Evolutionary conservation across 2,329 filamentous ascomycete species (phyloP).

Genomic region (Phialophora verrucosa): DNA sequence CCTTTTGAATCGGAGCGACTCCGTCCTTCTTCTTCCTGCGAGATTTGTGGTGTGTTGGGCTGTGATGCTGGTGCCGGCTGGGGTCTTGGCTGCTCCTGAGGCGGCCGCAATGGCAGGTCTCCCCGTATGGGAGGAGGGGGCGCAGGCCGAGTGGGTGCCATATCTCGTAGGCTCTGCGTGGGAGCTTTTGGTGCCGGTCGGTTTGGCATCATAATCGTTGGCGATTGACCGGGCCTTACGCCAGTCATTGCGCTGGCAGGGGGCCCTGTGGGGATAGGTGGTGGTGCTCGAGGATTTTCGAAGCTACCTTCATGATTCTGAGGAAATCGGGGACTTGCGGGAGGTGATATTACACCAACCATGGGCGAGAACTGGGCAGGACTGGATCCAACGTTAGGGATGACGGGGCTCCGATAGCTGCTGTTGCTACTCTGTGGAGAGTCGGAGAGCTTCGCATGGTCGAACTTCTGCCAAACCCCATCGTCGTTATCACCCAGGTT

Average conservation of each 20-base stretch:
- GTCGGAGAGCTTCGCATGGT: slow-evolving; percentile 70
- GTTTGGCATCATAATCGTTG: slow-evolving; percentile 74
- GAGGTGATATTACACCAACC: slow-evolving; percentile 71
- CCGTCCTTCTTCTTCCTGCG: slow-evolving; percentile 70
- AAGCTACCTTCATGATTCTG: slow-evolving; percentile 92
- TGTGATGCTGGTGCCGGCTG: slow-evolving; percentile 48
- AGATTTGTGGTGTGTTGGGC: slow-evolving; percentile 62
- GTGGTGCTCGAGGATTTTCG: slow-evolving; percentile 92
- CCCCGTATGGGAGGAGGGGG: slow-evolving; percentile 41
- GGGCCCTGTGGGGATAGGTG: slow-evolving; percentile 73
- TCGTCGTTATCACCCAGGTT: slow-evolving; percentile 80
- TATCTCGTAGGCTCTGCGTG: slow-evolving; percentile 47
- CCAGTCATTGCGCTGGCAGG: slow-evolving; percentile 47
- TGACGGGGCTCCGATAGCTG: slow-evolving; percentile 35
- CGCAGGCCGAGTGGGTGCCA: slow-evolving; percentile 50
- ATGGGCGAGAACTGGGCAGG: slow-evolving; percentile 59
- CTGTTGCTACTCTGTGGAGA: slow-evolving; percentile 39
- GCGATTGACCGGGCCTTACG: slow-evolving; percentile 57
- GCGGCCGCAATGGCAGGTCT: slow-evolving; percentile 29
- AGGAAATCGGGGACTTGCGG: slow-evolving; percentile 84
- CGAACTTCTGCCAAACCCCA: slow-evolving; percentile 94
- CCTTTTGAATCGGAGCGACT: slow-evolving; percentile 69
- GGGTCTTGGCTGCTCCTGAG: slow-evolving; percentile 21
- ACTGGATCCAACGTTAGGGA: slow-evolving; percentile 49
- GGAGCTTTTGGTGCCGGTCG: slow-evolving; percentile 90